Percentiles rank a stretch among this genome's conserved stretches.
phyloP scores from a whole-genome alignment of 495 filamentous ascomycete species.

The Hyphodiscus hymeniophilus region DNA sequence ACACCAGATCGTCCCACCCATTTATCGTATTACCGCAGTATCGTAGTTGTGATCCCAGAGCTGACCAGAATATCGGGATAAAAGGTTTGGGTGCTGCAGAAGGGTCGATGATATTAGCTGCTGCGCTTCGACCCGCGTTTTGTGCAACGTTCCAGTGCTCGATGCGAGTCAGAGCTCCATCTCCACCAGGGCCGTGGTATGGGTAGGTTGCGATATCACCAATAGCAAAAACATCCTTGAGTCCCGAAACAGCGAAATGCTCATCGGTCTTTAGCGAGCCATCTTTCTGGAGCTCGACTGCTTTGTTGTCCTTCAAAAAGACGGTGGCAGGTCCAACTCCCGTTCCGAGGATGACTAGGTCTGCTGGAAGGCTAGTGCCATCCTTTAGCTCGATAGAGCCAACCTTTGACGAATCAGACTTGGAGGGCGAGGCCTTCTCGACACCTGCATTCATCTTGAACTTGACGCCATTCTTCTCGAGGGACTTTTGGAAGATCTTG shows the following conservation, averaged over 20 bases:
- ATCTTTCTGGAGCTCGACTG: slow-evolving; percentile 63
- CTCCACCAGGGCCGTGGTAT: slow-evolving; percentile 81
- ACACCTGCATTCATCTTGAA: slow-evolving; percentile 77
- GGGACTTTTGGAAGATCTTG: slow-evolving; percentile 61
- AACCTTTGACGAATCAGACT: slow-evolving; percentile 54
- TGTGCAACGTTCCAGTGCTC: slow-evolving; percentile 99
- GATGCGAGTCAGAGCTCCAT: slow-evolving; percentile 60
- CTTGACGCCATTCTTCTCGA: slow-evolving; percentile 80
- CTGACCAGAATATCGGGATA: slow-evolving; percentile 94
- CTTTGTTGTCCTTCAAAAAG: slow-evolving; percentile 66
- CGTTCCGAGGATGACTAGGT: slow-evolving; percentile 84
- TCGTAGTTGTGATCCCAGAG: slow-evolving; percentile 76
- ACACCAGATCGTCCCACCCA: slow-evolving; percentile 76
- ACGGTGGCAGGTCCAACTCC: slow-evolving; percentile 82
- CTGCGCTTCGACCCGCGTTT: slow-evolving; percentile 75
- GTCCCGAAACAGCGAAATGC: slow-evolving; percentile 60
- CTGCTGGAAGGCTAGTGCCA: slow-evolving; percentile 74
- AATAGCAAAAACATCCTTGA: slow-evolving; percentile 82
- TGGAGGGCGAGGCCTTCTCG: slow-evolving; percentile 67
- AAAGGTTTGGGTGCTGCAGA: slow-evolving; percentile 57
- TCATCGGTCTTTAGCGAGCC: slow-evolving; percentile 73
- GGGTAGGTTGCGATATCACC: slow-evolving; percentile 96
- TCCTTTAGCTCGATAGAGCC: slow-evolving; percentile 80
- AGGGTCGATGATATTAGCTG: slow-evolving; percentile 60
- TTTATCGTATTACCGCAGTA: slow-evolving; percentile 81